These are phyloP conservation scores for Jacaranda mimosifolia DNA, from an alignment of 257 asterid species.

Conservation along the genomic window DNA sequence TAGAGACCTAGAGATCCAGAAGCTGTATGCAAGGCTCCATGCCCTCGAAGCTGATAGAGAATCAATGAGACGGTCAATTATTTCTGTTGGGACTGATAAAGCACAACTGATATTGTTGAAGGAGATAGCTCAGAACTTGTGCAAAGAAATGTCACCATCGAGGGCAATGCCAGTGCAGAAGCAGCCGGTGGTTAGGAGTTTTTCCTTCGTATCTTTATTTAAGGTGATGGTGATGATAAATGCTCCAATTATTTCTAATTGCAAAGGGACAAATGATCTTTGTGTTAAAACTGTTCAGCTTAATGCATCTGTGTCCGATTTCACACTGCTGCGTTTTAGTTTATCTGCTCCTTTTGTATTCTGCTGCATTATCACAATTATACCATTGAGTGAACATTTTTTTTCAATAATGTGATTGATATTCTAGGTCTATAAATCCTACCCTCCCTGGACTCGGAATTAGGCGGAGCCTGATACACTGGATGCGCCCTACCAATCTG, in stretches of 20 bases:
- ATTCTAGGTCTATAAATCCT: conserved; percentile 1
- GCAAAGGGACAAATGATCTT: conserved; percentile 10
- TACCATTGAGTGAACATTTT: conserved; percentile 4
- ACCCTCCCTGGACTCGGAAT: neutral
- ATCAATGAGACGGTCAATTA: conserved; percentile 92
- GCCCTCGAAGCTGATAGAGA: conserved; percentile 98
- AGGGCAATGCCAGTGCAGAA: conserved; percentile 59
- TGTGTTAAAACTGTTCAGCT: conserved; percentile 13
- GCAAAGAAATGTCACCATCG: conserved; percentile 79
- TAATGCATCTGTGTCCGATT: conserved; percentile 3
- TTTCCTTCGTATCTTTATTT: conserved; percentile 61
- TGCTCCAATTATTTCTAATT: conserved; percentile 30
- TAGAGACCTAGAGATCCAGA: conserved; percentile 79
- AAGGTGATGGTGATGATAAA: conserved; percentile 62
- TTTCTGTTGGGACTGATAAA: conserved; percentile 92
- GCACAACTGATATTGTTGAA: conserved; percentile 87
- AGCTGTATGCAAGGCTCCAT: conserved; percentile 89
- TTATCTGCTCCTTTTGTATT: conserved; percentile 2
- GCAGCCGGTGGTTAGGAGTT: conserved; percentile 53
- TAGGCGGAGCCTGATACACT: neutral
- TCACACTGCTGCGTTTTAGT: conserved; percentile 19
- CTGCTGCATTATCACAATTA: conserved; percentile 18
- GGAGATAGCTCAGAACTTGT: conserved; percentile 95
- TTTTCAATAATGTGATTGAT: conserved; percentile 6
- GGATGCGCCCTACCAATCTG: neutral